Conservation (phyloP, 2,329 filamentous ascomycete genomes). For the Epichloe amarillans region DNA sequence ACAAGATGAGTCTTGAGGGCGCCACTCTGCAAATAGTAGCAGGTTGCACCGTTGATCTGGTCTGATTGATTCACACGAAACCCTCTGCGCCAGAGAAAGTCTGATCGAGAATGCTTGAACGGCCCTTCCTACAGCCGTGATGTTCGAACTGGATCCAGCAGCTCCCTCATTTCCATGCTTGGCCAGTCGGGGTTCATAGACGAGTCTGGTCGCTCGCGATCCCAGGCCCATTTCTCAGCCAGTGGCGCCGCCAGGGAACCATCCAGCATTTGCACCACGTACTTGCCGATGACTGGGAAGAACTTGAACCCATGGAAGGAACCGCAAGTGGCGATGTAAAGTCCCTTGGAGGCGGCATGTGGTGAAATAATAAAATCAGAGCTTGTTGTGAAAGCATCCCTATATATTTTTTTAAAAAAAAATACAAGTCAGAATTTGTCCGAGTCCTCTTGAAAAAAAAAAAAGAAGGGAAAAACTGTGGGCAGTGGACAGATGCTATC, state of each 20-base stretch:
- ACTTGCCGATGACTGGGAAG: conserved; percentile 49
- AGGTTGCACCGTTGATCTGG: too few relatives aligned
- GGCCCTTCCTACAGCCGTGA: conserved; percentile 16
- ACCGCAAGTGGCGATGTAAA: conserved; percentile 51
- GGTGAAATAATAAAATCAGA: conserved; percentile 51
- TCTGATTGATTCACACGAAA: too few relatives aligned
- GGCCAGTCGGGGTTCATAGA: conserved; percentile 42
- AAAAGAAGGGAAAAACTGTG: neutral
- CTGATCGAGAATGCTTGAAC: too few relatives aligned
- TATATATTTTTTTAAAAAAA: conserved; percentile 13
- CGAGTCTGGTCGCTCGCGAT: conserved; percentile 42
- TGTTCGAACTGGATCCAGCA: conserved; percentile 19
- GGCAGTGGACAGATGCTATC: neutral
- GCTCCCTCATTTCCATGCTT: conserved; percentile 41
- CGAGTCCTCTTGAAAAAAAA: neutral
- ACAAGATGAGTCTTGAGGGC: too few relatives aligned
- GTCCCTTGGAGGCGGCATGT: conserved; percentile 33
- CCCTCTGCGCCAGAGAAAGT: too few relatives aligned
- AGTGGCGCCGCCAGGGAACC: conserved; percentile 29
- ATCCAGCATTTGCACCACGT: conserved; percentile 43
- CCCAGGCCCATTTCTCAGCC: conserved; percentile 40
- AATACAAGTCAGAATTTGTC: neutral
- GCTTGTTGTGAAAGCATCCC: conserved; percentile 52
- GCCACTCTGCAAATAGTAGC: too few relatives aligned
- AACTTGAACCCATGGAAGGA: conserved; percentile 60